phyloP scores from a whole-genome alignment of 805 yeast species.

The Ogataea corticis region DNA sequence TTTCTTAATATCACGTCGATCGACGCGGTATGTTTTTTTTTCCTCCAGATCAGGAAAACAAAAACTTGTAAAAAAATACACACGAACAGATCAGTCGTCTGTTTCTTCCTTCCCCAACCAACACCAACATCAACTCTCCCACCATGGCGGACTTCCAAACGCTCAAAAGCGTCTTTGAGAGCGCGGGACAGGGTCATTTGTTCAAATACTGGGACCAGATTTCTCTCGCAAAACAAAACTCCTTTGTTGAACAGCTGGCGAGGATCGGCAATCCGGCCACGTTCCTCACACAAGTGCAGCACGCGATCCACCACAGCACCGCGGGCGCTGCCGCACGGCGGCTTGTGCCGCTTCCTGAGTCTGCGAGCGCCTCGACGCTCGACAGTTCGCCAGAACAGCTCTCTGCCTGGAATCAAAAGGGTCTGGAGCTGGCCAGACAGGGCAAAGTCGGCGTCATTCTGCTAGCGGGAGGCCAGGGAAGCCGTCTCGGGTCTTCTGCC shows the following conservation, averaged over 20 bases:
- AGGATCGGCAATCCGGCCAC: conserved; percentile 42
- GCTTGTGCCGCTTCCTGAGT: conserved; percentile 53
- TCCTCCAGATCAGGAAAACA: conserved; percentile 2
- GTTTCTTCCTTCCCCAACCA: too few relatives aligned
- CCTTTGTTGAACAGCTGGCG: conserved; percentile 43
- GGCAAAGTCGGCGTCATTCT: conserved; percentile 85
- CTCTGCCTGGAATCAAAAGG: conserved; percentile 40
- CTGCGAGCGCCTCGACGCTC: conserved; percentile 53
- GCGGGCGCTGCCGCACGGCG: conserved; percentile 22
- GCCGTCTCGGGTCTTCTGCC: conserved; percentile 81
- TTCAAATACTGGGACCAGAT: conserved; percentile 49
- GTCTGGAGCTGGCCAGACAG: conserved; percentile 64
- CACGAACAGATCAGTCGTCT: too few relatives aligned
- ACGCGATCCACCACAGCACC: conserved; percentile 44
- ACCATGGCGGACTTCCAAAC: conserved; percentile 5
- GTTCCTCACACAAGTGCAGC: conserved; percentile 42
- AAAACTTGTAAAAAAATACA: background rate
- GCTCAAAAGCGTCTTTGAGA: conserved; percentile 31
- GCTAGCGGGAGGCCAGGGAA: conserved; percentile 99
- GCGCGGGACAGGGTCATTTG: conserved; percentile 55
- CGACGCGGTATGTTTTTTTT: background rate
- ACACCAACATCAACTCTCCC: too few relatives aligned
- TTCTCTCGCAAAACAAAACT: conserved; percentile 34
- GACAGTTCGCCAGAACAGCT: conserved; percentile 32
- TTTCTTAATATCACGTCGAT: background rate